Conservation (phyloP, 2,329 filamentous ascomycete genomes). For the Akanthomyces muscarius region DNA sequence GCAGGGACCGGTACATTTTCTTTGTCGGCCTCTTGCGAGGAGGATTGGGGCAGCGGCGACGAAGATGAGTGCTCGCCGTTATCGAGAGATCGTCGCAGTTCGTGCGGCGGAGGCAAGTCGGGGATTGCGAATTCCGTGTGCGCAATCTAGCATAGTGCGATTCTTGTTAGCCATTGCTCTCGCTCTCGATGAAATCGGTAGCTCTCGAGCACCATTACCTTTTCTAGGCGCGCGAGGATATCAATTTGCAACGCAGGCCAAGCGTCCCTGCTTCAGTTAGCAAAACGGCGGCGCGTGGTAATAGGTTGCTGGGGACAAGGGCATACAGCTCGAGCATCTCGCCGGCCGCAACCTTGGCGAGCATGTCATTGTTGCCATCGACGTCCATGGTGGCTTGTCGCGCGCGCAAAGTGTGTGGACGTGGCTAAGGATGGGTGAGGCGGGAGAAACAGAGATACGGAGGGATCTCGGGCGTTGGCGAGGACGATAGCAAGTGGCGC, state of each 20-base stretch:
- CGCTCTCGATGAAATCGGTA: constrained; percentile 36
- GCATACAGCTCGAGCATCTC: constrained; percentile 54
- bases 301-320: neutral
- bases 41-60: constrained; percentile 39
- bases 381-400: constrained; percentile 46
- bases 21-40: constrained; percentile 61
- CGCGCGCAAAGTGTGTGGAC: neutral
- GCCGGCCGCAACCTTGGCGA: constrained; percentile 48
- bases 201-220: constrained; percentile 34
- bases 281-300: constrained; percentile 5
- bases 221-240: constrained; percentile 65
- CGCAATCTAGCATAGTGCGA: constrained; percentile 56
- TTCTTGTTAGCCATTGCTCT: constrained; percentile 13
- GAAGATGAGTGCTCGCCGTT: constrained; percentile 36
- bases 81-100: constrained; percentile 26
- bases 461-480: neutral
- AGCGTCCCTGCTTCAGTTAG: constrained; percentile 48
- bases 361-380: constrained; percentile 48
- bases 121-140: constrained; percentile 73
- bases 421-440: neutral
- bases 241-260: constrained; percentile 66
- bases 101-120: constrained; percentile 45
- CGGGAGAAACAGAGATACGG: neutral
- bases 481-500: neutral
- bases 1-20: constrained; percentile 56